These are phyloP conservation scores for Coemansia guatemalensis DNA, from an alignment of 192 early-diverging fungal species.

Conservation along the genomic window DNA sequence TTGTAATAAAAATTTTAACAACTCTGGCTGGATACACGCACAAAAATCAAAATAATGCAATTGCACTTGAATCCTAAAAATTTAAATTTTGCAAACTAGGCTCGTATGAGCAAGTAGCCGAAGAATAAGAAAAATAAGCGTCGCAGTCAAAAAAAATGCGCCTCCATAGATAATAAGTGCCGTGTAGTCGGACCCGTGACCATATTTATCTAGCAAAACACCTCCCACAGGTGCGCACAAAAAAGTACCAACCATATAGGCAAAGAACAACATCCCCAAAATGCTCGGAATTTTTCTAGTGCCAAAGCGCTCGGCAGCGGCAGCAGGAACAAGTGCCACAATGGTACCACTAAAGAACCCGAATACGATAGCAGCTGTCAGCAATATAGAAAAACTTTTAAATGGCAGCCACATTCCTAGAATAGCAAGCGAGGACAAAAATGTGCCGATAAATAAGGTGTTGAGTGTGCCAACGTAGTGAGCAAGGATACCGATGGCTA, in stretches of 20 bases:
- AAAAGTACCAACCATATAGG: constrained; percentile 21
- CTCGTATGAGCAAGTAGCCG: too few species aligned
- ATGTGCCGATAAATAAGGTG: constrained; percentile 8
- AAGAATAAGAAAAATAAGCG: too few species aligned
- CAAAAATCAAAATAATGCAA: too few species aligned
- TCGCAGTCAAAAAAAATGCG: too few species aligned
- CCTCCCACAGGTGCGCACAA: constrained; percentile 24
- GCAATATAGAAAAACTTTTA: constrained; percentile 9
- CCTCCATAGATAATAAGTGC: too few species aligned
- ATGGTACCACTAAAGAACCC: constrained; percentile 28
- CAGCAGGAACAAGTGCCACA: constrained; percentile 30
- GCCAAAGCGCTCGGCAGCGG: constrained; percentile 25
- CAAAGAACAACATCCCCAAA: constrained; percentile 24
- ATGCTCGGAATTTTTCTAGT: constrained; percentile 28
- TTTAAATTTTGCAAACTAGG: too few species aligned
- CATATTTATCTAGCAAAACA: constrained; percentile 29
- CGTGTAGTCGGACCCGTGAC: too few species aligned
- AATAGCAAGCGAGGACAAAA: constrained; percentile 9
- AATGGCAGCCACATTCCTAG: constrained; percentile 40
- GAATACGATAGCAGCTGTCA: constrained; percentile 21
- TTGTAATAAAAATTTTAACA: too few species aligned
- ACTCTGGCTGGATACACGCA: too few species aligned
- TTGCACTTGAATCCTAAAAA: too few species aligned
- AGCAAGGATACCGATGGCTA: constrained; percentile 22
- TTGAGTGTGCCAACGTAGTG: constrained; percentile 28